Evolutionary conservation across 306 rosid genomes (phyloP), one percentile per base, ranked within the genome.

Genomic region (Casuarina cunninghamiana): DNA sequence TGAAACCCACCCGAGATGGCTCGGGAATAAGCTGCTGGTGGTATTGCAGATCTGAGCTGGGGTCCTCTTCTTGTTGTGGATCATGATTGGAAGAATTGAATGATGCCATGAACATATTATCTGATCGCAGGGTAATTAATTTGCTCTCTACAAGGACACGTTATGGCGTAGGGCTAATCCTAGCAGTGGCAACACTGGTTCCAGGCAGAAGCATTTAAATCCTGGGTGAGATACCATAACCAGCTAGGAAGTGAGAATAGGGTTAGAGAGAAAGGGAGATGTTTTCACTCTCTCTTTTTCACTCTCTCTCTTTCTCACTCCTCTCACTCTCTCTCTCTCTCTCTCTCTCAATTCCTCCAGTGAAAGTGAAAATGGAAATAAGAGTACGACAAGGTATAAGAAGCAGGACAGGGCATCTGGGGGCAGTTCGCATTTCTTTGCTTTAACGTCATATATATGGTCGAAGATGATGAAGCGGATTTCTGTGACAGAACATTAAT

Each of bases 51-150:
- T 58, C 74, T 77, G 80, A 53, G 46, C 53, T 21, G 54, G 35
- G 53, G 46, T 58, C 74, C 61, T 68, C 80, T 69, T 76, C 66
- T 26, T 53, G 54, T 42, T 77, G 69, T 50, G 42, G 42, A 48
- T 50, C 53, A 49, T 70, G 83, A 50, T 78, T 78, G 6, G 85
- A 82, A 49, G 83, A 83, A 63, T 75, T 75, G 78, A 79, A 79
- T 53, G 86, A 83, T 49, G 81, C 86, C 83, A 83, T 83, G 75
- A 76, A 77, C 81, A 79, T 71, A 42, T n/a, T 69, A 79, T 58
- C 49, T 16, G 76, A 66, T 16, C 45, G 41, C 71, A 46, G 41
- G 6, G 5, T 39, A 43, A 7, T 66, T 17, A 66, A 48, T 48
- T 10, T 16, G 71, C 71, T 67, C 71, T 8, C 71, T 42, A 42